phyloP scores from a whole-genome alignment of 352 stramenopile genomes.

The Pythium utonaiense region DNA sequence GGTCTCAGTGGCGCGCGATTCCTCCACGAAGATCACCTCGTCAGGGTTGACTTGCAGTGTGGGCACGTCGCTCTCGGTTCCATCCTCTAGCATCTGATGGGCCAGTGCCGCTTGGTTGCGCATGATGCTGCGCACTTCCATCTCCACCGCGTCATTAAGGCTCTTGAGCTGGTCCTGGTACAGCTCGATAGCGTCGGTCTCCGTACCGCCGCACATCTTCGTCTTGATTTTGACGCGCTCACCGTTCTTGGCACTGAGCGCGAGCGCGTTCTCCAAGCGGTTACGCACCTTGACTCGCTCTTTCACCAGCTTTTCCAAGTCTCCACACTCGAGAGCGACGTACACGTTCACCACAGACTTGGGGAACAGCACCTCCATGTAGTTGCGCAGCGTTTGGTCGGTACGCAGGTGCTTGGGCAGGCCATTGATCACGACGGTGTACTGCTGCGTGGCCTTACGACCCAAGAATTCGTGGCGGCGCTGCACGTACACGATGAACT shows the following conservation, averaged over 20 bases:
- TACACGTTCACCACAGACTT: constrained; percentile 66
- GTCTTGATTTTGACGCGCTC: constrained; percentile 50
- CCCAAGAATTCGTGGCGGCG: constrained; percentile 75
- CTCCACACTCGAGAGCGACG: constrained; percentile 68
- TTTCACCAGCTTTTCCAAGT: constrained; percentile 68
- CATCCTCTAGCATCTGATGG: constrained; percentile 37
- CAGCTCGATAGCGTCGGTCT: constrained; percentile 73
- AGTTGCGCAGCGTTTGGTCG: constrained; percentile 73
- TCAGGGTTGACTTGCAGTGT: constrained; percentile 27
- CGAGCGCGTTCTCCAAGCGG: constrained; percentile 65
- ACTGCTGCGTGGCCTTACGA: constrained; percentile 62
- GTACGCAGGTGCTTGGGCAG: constrained; percentile 71
- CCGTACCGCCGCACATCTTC: constrained; percentile 32
- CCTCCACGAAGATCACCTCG: constrained; percentile 12
- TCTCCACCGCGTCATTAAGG: constrained; percentile 72
- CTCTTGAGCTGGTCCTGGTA: constrained; percentile 63
- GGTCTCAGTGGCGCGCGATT: constrained; percentile 32
- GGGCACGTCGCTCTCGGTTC: constrained; percentile 18
- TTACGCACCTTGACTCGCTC: constrained; percentile 66
- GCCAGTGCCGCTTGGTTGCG: constrained; percentile 60
- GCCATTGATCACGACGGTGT: constrained; percentile 72
- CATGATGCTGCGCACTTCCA: constrained; percentile 66
- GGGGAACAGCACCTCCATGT: constrained; percentile 71
- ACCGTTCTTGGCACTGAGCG: constrained; percentile 52
- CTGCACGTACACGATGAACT: constrained; percentile 74